phyloP scores from a whole-genome alignment of 306 rosid species.

The Coriaria nepalensis region DNA sequence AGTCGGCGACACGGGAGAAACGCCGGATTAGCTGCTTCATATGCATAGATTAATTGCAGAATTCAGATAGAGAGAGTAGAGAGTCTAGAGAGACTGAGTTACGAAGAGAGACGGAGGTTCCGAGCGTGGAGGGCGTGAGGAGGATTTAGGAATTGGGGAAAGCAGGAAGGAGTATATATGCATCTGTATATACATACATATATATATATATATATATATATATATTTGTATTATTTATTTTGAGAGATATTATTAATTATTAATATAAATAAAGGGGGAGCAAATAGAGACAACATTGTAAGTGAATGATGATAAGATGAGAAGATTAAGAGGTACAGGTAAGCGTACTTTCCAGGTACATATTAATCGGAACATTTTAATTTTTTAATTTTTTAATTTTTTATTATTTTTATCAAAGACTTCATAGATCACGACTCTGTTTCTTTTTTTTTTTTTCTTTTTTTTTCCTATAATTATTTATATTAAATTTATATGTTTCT shows the following conservation, averaged over 20 bases:
- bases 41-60: neutral
- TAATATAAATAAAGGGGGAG: neutral
- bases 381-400: neutral
- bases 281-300: conserved; percentile 13
- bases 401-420: too few species aligned
- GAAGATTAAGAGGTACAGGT: conserved; percentile 75
- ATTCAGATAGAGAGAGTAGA: neutral
- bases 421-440: too few species aligned
- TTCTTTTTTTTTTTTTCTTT: too few species aligned
- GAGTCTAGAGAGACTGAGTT: neutral
- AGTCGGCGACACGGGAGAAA: conserved; percentile 78
- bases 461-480: too few species aligned
- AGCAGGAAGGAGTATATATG: neutral
- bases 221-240: too few species aligned
- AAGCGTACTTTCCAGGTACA: conserved; percentile 95
- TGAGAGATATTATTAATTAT: too few species aligned
- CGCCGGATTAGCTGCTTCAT: conserved; percentile 87
- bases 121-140: neutral
- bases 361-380: conserved; percentile 9
- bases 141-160: neutral
- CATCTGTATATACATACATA: too few species aligned
- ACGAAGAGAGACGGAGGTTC: neutral
- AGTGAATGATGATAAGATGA: conserved; percentile 41
- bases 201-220: too few species aligned
- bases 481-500: too few species aligned